phyloP scores from a whole-genome alignment of 1,284 basidiomycete species.

The Apiotrichum laibachii region DNA sequence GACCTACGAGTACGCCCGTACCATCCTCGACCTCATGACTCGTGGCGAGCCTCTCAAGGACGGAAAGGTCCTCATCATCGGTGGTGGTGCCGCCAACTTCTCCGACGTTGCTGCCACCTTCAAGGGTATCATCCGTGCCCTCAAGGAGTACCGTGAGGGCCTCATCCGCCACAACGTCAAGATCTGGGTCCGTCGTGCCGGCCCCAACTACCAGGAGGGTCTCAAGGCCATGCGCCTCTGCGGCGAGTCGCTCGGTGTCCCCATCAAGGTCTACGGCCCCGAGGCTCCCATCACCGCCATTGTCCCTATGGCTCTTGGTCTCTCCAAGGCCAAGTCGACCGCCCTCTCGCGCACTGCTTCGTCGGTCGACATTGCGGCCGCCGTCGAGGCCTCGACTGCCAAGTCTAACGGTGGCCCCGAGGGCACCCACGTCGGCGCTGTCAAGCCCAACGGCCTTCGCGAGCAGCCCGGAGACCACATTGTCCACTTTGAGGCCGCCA shows the following conservation, averaged over 20 bases:
- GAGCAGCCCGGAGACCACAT: constrained; percentile 79
- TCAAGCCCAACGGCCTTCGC: constrained; percentile 66
- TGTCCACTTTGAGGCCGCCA: constrained; percentile 67
- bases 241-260: constrained; percentile 94
- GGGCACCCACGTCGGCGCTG: constrained; percentile 60
- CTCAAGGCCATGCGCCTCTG: constrained; percentile 98
- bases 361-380: constrained; percentile 42
- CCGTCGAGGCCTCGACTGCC: constrained; percentile 32
- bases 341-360: constrained; percentile 46
- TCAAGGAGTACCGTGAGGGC: constrained; percentile 87
- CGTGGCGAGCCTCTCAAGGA: constrained; percentile 76
- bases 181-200: constrained; percentile 96
- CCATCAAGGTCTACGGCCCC: constrained; percentile 95
- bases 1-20: constrained; percentile 99
- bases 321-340: constrained; percentile 57
- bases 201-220: constrained; percentile 99
- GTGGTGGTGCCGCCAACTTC: constrained; percentile 98
- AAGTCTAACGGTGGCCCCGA: constrained; percentile 37
- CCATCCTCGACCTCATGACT: constrained; percentile 95
- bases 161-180: constrained; percentile 80
- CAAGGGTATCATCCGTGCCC: constrained; percentile 98
- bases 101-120: constrained; percentile 99
- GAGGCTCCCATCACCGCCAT: constrained; percentile 99
- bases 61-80: constrained; percentile 98
- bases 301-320: constrained; percentile 91